Evolutionary conservation across 176 grass and related monocot species (phyloP), one percentile per base, ranked within the genome.

Genomic region (Phyllostachys edulis): DNA sequence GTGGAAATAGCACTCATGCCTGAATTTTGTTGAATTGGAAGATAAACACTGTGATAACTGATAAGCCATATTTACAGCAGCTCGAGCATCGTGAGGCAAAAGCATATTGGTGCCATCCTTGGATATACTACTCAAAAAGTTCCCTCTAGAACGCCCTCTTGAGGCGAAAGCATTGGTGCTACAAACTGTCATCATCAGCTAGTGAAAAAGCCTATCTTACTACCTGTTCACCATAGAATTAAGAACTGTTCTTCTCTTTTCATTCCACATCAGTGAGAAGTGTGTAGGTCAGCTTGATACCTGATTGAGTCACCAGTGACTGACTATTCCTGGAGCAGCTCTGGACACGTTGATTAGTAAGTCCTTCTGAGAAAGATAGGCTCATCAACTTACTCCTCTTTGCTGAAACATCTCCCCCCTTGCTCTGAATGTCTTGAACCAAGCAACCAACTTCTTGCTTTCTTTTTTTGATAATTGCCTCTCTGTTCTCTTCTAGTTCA

Each of bases 361-460:
- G 52, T 85, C 36, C 38, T 70, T 81, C 88, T 38, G 71, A 41
- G 10, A 85, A 85, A 44, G 82, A 81, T 24, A 75, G 63, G 26
- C 36, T 77, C 45, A 27, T 54, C 65, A 82, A 55, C 36, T 77
- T 86, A 54, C 83, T 70, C 70, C 83, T 76, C 70, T 81, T 85
- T 55, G 78, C 37, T 21, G 77, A 89, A 81, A 80, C 44, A 76
- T 85, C 63, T 76, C 71, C 37, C 37, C 72, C 56, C 80, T 77
- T 88, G 63, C 36, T 76, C 4, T 36, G 54, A 71, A 17, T 38
- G 70, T 42, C 64, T 63, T 24, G 32, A 68, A 66, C 42, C 15
- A 9, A 51, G 39, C 60, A 51, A 17, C 69, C 54, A 51, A 70
- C 24, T 10, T 63, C 41, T 55, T 55, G 52, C 52, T 76, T 85